phyloP scores from a whole-genome alignment of 2,329 filamentous ascomycete genomes.

The Pseudopithomyces chartarum region DNA sequence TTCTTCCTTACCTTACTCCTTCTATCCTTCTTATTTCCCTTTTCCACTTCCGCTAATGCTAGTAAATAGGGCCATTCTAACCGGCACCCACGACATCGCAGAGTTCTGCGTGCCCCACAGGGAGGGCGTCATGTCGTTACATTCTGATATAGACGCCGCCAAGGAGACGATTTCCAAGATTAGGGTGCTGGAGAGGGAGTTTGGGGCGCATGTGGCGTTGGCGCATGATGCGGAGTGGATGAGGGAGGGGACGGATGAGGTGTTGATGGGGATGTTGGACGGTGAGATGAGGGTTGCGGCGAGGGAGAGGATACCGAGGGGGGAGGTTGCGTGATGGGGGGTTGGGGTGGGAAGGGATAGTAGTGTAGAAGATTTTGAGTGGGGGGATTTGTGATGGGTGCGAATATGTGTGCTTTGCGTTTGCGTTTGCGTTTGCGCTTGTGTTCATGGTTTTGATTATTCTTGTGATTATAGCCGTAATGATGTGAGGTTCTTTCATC shows the following conservation, averaged over 20 bases:
- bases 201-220: constrained; percentile 33
- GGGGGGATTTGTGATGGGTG: no score
- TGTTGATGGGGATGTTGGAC: constrained; percentile 38
- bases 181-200: constrained; percentile 25
- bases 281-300: constrained; percentile 30
- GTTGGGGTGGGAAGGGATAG: no score
- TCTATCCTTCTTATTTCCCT: no score
- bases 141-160: constrained; percentile 31
- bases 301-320: constrained; percentile 23
- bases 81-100: constrained; percentile 33
- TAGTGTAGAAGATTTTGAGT: no score
- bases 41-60: constrained; percentile 2
- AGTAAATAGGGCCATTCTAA: constrained; percentile 33
- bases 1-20: constrained; percentile 4
- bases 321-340: constrained; percentile 21
- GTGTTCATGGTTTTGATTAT: no score
- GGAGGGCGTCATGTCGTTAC: constrained; percentile 29
- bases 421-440: no score
- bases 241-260: constrained; percentile 26
- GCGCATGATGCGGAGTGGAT: constrained; percentile 39
- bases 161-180: constrained; percentile 34
- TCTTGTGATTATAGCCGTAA: no score
- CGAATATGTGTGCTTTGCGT: no score
- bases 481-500: no score
- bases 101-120: constrained; percentile 29